Base-by-base conservation (phyloP, 768 basidiomycete genomes). In the Amanita rubescens region DNA sequence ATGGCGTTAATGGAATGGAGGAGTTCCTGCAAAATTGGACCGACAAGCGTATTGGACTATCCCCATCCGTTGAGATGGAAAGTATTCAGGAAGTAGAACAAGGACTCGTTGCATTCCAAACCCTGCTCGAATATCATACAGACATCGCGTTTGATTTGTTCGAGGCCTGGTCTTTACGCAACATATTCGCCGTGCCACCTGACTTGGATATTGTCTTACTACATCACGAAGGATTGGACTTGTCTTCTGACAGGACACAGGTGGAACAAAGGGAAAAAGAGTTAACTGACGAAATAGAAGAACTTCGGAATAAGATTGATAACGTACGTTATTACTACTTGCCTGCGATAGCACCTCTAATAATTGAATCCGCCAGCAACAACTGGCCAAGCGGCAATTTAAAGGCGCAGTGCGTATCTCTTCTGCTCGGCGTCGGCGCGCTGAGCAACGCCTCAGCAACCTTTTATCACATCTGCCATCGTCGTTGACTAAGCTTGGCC, bases 121-220 rank as follows among this genome's bases (percentile, higher is more conserved):
- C 93, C 0, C 75, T 94, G 41, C 75, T 96, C 12, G 90, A 94
- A 62, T 82, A 82, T 51, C 92, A 94, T 59, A 85, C 89, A 41
- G 93, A 96, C 62, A 78, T 90, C 42, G 93, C 92, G 0, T 90
- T 94, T 55, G 93, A 96, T 65, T 88, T 86, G 63, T 90, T 96
- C 60, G 92, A 93, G 68, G 85, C 84, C 0, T 95, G 93, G 92
- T 84, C 82, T 10, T 66, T 93, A 62, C 74, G 91, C 38, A 96
- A 95, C 67, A 87, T 93, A 53, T 95, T 95, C 61, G 79, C 82
- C 49, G 76, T 93, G 14, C 80, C 84, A 0, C 73, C 78, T 2
- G 81, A 84, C 55, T 61, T 90, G 32, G 84, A 84, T 0, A 70
- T 91, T 30, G 81, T 91, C 12, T 75, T 84, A 3, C 87, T 87